A percentile compares a stretch with the other conserved stretches of the same genome.
Conservation (phyloP, 257 asterid genomes). For the Pogostemon cablin region DNA sequence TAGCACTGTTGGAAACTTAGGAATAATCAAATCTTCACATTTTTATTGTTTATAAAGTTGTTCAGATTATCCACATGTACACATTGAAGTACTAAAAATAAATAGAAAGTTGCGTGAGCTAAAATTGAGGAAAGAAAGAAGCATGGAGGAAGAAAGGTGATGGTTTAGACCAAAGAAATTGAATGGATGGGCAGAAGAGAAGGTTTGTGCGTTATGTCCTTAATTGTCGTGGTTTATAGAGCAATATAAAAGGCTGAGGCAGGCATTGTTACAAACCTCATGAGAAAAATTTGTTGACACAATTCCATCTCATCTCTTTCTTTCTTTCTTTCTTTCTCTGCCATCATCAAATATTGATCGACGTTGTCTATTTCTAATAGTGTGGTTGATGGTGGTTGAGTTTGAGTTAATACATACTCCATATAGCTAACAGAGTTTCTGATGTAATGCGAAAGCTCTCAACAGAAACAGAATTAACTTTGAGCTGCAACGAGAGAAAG, state of each 20-base stretch:
- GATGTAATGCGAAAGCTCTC: slow-evolving; percentile 32
- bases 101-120: too few relatives aligned
- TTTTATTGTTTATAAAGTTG: too few relatives aligned
- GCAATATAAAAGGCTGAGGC: slow-evolving; percentile 8
- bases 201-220: slow-evolving; percentile 22
- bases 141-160: not conserved
- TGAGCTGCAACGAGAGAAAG: slow-evolving; percentile 12
- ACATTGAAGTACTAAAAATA: too few relatives aligned
- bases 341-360: not conserved
- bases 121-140: too few relatives aligned
- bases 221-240: slow-evolving; percentile 15
- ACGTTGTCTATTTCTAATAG: not conserved
- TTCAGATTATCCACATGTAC: too few relatives aligned
- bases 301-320: not conserved
- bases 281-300: slow-evolving; percentile 1
- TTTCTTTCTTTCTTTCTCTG: not conserved
- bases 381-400: slow-evolving; percentile 40
- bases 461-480: not conserved
- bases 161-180: slow-evolving; percentile 21
- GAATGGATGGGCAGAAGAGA: not conserved
- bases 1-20: too few relatives aligned
- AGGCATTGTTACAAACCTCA: not conserved
- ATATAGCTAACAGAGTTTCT: not conserved
- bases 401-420: not conserved
- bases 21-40: too few relatives aligned